Evolutionary conservation across 1,284 basidiomycete genomes (phyloP).

Genomic region (Rhodotorula sp.): DNA sequence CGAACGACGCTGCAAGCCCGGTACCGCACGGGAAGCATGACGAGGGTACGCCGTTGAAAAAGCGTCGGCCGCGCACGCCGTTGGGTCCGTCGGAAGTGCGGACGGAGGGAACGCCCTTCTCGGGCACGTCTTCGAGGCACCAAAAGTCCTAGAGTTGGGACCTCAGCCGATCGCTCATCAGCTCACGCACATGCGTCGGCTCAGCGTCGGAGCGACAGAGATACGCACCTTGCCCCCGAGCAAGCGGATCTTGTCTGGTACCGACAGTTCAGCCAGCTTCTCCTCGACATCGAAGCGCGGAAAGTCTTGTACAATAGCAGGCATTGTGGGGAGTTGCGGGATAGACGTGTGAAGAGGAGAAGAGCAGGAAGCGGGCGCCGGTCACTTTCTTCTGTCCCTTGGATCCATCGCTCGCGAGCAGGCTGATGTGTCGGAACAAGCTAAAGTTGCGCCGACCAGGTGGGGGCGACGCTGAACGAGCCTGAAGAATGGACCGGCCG

Average conservation of each 20-base stretch:
- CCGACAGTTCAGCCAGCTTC: conserved; percentile 15
- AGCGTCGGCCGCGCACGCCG: conserved; percentile 24
- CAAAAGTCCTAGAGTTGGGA: conserved; percentile 16
- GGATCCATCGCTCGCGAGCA: too few species aligned
- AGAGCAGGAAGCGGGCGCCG: background rate
- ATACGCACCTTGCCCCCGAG: conserved; percentile 27
- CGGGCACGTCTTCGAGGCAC: conserved; percentile 17
- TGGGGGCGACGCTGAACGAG: too few species aligned
- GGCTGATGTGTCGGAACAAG: too few species aligned
- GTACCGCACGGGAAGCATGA: conserved; percentile 28
- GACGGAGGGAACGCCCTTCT: conserved; percentile 11
- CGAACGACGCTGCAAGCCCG: conserved; percentile 30
- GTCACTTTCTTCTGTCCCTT: background rate
- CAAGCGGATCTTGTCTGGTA: conserved; percentile 18
- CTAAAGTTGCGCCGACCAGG: too few species aligned
- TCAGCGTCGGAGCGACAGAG: too few species aligned
- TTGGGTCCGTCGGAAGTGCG: conserved; percentile 25
- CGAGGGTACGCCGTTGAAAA: conserved; percentile 25
- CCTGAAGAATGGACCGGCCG: too few species aligned
- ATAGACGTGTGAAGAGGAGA: background rate
- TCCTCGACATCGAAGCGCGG: conserved; percentile 18
- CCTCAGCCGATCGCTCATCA: too few species aligned
- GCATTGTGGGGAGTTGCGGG: background rate
- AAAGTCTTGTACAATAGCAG: conserved; percentile 1
- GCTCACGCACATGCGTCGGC: too few species aligned